Evolutionary conservation across 2,329 filamentous ascomycete species (phyloP), one percentile per base, ranked within the genome.

Genomic region (Didymella lethalis): DNA sequence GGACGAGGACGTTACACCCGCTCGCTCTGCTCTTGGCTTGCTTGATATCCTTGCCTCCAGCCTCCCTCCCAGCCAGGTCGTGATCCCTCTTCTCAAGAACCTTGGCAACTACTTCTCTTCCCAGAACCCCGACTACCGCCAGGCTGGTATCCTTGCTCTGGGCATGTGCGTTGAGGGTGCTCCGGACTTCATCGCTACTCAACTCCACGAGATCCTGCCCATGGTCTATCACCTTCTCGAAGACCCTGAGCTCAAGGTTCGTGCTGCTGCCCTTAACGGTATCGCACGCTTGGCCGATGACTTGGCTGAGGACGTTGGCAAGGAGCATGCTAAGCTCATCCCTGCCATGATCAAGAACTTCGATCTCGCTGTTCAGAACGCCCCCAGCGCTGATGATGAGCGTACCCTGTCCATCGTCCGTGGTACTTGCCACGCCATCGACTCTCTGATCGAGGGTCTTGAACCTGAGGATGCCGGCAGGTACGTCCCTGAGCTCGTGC

Each of bases 151-250:
- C 74, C 85, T 98, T 63, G 90, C 94, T 48, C 86, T 99, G 5
- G 94, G 94, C 59, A 96, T 94, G 82, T 94, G 92, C 69, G 94
- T 97, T 52, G 95, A 98, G 82, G 95, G 95, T 69, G 94, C 95
- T 29, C 95, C 95, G 16, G 95, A 99, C 78, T 99, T 98, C 79
- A 93, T 98, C 73, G 92, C 92, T 64, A 97, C 93, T 20, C 95
- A 99, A 79, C 86, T 98, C 63, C 85, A 90, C 72, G 86, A 90
- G 65, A 90, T 98, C 66, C 87, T 98, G 76, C 95, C 95, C 48
- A 84, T 91, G 68, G 88, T 98, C 59, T 84, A 97, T 57, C 88
- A 87, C 71, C 85, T 98, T 8, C 86, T 99, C 38, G 85, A 92
- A 74, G 95, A 99, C 74, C 83, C 86, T n/a, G 91, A 96, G 66